Evolutionary conservation across 1,284 basidiomycete genomes (phyloP).

Genomic region (Cryptococcus sp.): DNA sequence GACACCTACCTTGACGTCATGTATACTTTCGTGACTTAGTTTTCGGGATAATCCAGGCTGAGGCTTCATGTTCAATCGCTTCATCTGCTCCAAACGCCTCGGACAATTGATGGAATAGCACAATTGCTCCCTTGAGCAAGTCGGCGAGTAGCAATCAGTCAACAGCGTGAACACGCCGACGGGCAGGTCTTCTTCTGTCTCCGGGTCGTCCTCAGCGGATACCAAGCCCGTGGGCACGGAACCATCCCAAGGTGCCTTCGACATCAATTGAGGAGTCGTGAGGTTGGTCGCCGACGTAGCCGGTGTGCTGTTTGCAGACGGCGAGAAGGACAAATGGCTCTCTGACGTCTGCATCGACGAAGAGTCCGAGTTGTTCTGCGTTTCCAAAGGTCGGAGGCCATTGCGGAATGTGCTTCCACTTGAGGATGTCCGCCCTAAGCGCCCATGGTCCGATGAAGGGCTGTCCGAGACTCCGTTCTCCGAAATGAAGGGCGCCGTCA

Average conservation of each 20-base stretch:
- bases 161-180: conserved; percentile 95
- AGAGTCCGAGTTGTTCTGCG: conserved; percentile 36
- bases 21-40: conserved; percentile 77
- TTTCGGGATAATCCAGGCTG: conserved; percentile 75
- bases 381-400: conserved; percentile 2
- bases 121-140: conserved; percentile 86
- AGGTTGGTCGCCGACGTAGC: conserved; percentile 42
- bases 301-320: conserved; percentile 35
- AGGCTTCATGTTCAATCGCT: conserved; percentile 85
- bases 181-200: conserved; percentile 66
- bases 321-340: conserved; percentile 14
- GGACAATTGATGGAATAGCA: conserved; percentile 99
- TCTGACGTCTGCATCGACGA: conserved; percentile 32
- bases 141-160: conserved; percentile 97
- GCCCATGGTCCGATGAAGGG: conserved; percentile 31
- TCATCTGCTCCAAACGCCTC: conserved; percentile 88
- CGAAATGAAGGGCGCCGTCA: conserved; percentile 47
- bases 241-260: conserved; percentile 5
- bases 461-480: conserved; percentile 32
- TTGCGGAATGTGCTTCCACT: conserved; percentile 9
- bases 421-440: conserved; percentile 14
- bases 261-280: conserved; percentile 11
- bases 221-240: neutral
- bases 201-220: conserved; percentile 56
- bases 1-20: conserved; percentile 69